phyloP scores from a whole-genome alignment of 331 rosid species.

The Dryas integrifolia region DNA sequence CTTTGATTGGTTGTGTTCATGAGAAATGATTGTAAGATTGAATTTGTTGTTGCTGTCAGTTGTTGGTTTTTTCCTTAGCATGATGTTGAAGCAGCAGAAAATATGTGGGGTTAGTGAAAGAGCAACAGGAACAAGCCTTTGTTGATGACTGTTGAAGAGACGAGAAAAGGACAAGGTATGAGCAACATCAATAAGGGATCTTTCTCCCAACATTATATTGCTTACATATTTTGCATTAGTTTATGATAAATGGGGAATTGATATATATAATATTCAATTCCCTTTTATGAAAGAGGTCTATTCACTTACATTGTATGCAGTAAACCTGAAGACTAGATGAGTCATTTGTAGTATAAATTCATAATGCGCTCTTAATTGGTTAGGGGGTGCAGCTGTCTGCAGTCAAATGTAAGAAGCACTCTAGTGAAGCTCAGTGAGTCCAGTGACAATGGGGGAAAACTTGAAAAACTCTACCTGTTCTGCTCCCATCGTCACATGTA shows the following conservation, averaged over 20 bases:
- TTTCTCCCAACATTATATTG: background rate
- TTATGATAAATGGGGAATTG: background rate
- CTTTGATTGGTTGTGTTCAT: background rate
- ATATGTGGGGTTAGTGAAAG: background rate
- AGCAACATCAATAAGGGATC: too few species aligned
- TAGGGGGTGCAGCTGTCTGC: background rate
- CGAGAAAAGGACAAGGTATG: conserved; percentile 8
- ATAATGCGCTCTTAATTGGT: background rate
- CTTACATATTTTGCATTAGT: background rate
- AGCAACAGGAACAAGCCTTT: background rate
- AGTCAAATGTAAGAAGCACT: background rate
- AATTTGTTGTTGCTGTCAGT: background rate
- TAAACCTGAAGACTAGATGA: background rate
- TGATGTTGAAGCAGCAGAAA: background rate
- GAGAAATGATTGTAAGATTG: background rate
- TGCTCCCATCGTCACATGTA: background rate
- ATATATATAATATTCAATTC: background rate
- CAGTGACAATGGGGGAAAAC: background rate
- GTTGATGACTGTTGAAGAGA: conserved; percentile 4
- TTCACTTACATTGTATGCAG: background rate
- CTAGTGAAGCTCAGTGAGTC: background rate
- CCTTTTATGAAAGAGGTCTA: background rate
- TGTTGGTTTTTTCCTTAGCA: background rate
- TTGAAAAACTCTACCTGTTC: background rate
- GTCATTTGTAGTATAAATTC: background rate